Evolutionary conservation across 768 basidiomycete genomes (phyloP).

Genomic region (Rickenella mellea): DNA sequence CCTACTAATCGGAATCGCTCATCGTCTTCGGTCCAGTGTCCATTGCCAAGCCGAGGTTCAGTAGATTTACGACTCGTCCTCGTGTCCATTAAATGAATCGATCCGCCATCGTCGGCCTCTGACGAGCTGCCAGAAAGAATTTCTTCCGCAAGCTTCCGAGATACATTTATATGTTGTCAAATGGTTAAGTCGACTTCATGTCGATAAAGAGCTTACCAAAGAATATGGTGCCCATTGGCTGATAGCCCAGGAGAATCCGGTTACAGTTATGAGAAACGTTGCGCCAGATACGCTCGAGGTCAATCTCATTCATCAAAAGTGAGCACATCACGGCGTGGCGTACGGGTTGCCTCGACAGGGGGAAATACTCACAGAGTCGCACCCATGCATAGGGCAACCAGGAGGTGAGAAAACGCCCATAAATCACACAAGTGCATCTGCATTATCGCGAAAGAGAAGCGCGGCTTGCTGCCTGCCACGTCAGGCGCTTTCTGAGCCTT

Average conservation of each 20-base stretch:
- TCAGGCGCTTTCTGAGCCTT: constrained; percentile 7
- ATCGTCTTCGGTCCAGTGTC: background rate
- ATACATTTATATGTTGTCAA: background rate
- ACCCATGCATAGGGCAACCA: constrained; percentile 73
- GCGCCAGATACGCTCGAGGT: constrained; percentile 61
- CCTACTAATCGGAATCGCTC: background rate
- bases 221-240: constrained; percentile 91
- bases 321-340: constrained; percentile 5
- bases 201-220: constrained; percentile 40
- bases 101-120: background rate
- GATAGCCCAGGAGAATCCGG: constrained; percentile 90
- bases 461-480: constrained; percentile 14
- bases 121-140: constrained; percentile 4
- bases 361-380: constrained; percentile 62
- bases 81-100: background rate
- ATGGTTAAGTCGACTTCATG: background rate
- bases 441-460: constrained; percentile 25
- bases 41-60: background rate
- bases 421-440: constrained; percentile 57
- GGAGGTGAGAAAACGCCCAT: constrained; percentile 70
- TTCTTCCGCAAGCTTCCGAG: constrained; percentile 13
- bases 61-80: background rate
- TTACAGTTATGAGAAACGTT: constrained; percentile 64
- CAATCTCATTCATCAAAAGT: constrained; percentile 36
- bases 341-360: background rate